A percentile compares a stretch with the other conserved stretches of the same genome.
These are phyloP conservation scores for Scytalidium sp. DNA, from an alignment of 2,329 filamentous ascomycete genomes.

Conservation along the genomic window DNA sequence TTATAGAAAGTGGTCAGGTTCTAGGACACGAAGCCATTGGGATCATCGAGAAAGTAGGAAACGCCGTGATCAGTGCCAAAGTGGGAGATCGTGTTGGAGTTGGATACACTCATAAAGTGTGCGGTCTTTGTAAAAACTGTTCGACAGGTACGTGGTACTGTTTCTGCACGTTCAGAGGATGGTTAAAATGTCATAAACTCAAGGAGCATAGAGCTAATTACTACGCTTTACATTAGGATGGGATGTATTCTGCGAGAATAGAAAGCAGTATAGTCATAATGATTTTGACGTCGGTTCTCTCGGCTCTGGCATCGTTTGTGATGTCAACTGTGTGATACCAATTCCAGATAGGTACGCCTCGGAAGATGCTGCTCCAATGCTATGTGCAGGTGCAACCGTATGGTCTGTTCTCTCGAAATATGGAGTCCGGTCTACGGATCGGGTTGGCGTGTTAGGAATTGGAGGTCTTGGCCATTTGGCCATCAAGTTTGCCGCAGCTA, in stretches of 20 bases:
- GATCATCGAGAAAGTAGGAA: conserved; percentile 35
- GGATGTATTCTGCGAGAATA: background rate
- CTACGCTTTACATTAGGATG: background rate
- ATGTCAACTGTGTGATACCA: conserved; percentile 32
- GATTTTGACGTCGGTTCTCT: background rate
- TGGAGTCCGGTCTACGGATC: conserved; percentile 58
- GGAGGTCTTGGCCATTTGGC: conserved; percentile 72
- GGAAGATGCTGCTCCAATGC: conserved; percentile 57
- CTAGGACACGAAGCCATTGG: conserved; percentile 48
- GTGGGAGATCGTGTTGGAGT: conserved; percentile 40
- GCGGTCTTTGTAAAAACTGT: conserved; percentile 40
- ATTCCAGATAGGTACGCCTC: conserved; percentile 46
- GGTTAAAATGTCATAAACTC: too few relatives aligned
- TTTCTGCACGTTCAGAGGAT: too few relatives aligned
- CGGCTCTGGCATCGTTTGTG: conserved; percentile 30
- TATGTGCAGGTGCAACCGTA: conserved; percentile 73
- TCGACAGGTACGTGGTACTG: conserved; percentile 27
- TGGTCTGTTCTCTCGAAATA: conserved; percentile 9
- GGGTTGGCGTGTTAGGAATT: conserved; percentile 67
- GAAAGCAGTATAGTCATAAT: background rate
- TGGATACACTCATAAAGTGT: conserved; percentile 36
- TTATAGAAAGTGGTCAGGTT: conserved; percentile 26
- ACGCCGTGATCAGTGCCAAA: conserved; percentile 47
- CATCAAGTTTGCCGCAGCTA: conserved; percentile 64
- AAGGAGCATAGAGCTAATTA: background rate